Evolutionary conservation across 2,329 filamentous ascomycete species (phyloP), one percentile per base, ranked within the genome.

Genomic region (Aspergillus oerlinghausenensis): DNA sequence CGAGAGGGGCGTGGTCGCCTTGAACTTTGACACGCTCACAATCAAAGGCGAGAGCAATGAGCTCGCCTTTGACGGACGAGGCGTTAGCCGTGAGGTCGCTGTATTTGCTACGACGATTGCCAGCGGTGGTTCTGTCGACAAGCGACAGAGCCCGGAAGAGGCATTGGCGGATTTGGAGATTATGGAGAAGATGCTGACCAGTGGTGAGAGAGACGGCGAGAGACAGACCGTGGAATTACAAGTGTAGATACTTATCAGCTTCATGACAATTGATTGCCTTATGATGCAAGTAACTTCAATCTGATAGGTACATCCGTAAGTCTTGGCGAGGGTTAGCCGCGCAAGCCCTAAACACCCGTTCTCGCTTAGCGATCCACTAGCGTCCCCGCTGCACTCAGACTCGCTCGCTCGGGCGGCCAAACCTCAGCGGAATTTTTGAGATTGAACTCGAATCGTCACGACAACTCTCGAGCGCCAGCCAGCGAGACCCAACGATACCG

Each of bases 161-260:
- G 81, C 81, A 21, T 62, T 84, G 65, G 74, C 70, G 17, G 82
- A 84, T 70, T 61, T 84, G 54, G 75, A 81, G 63, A 61, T 83
- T 35, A 65, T 80, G 61, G 71, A 73, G 56, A 65, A 62, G 55
- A 70, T 73, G 59, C 59, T 73, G 51, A 58, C 56, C 35, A 73
- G 71, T 58, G 67, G 70, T 7, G 68, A 75, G 63, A 55, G 54
- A 40, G 55, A 66, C 17, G 70, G 70, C 3, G 66, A 66, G 55
- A 64, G 50, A 48, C 56, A 65, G 55, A 26, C 52, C 35, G 55
- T 73, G 47, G 54, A 63, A 26, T 53, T 66, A 53, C 70, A 72
- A 59, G 58, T 55, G 32, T 35, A 35, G 32, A 17, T 32, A 11
- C 29, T 32, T 10, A 3, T 29, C 8, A 32, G 9, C 29, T 32